Base-by-base conservation (phyloP, 2,329 filamentous ascomycete species). In the Xylaria sp. region DNA sequence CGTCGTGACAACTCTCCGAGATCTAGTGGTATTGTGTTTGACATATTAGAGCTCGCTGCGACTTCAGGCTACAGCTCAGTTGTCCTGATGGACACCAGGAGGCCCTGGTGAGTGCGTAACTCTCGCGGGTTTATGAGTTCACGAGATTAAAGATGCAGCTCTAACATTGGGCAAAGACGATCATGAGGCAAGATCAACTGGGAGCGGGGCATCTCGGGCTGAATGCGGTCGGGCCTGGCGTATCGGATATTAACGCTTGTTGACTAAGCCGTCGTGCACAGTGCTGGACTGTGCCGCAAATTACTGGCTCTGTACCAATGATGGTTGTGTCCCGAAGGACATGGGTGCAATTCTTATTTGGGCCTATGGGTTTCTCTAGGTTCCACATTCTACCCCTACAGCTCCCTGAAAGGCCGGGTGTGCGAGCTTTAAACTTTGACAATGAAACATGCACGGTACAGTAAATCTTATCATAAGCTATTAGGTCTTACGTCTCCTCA, bases 231-330 rank as follows among this genome's bases (percentile, higher is more conserved):
- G 6, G 40, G 18, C 18, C 40, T 42, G 40, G 18, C 29, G 40
- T 18, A 18, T 5, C 40, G 18, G 40, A 55, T 18, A n/a, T n/a
- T n/a, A 18, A 2, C 40, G 40, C 60, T 10, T 32, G 40, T 40
- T n/a, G 37, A 42, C 40, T 42, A 42, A 18, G 18, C n/a, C 18
- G 40, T 37, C 37, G 16, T 54, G 16, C 60, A 63, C 60, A 57
- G 60, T 63, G 60, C 37, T 55, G 37, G n/a, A 12, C 40, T 54
- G 32, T 5, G 60, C 35, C 8, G 23, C 13, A 29, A 10, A 40
- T 40, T 18, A 54, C 23, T 25, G 48, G 35, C 23, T 40, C 5
- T 37, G 32, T 37, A 40, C 35, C 13, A n/a, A 13, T 40, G 9
- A 40, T 13, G 9, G 9, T 13, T 40, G 35, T 40, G 35, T 40